Conservation (phyloP, 2,329 filamentous ascomycete species). For the Cytospora paraplurivora region DNA sequence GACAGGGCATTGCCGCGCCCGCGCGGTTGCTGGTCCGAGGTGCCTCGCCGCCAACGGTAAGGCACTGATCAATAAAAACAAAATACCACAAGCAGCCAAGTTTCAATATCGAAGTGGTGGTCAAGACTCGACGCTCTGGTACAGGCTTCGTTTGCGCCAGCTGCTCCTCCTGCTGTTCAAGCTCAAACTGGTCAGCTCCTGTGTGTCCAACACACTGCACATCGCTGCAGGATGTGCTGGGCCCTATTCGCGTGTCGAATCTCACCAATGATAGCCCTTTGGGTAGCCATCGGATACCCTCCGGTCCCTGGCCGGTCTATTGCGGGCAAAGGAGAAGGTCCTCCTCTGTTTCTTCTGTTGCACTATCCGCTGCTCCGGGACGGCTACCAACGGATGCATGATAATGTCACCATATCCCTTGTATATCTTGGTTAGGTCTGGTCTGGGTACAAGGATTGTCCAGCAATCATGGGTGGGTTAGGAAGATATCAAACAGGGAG, state of each 20-base stretch:
- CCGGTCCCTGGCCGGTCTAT: background rate
- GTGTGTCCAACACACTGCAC: background rate
- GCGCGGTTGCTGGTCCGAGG: no score
- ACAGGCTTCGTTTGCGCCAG: background rate
- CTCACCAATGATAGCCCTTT: slow-evolving; percentile 12
- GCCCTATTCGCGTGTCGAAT: background rate
- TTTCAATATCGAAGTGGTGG: background rate
- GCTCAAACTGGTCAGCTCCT: background rate
- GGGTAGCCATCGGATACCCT: slow-evolving; percentile 5
- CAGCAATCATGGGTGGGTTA: background rate
- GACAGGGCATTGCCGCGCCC: no score
- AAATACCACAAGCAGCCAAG: background rate
- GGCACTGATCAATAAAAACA: background rate
- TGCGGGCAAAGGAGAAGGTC: slow-evolving; percentile 1
- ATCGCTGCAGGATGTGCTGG: background rate
- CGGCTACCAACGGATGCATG: background rate
- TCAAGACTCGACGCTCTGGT: background rate
- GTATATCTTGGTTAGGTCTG: background rate
- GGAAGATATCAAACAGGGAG: background rate
- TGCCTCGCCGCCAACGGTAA: no score
- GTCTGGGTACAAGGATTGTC: background rate
- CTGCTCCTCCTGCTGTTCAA: background rate
- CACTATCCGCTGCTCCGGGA: background rate
- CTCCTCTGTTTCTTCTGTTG: background rate
- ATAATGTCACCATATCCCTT: slow-evolving; percentile 8